Base-by-base conservation (phyloP, 331 rosid genomes). In the Stylosanthes scabra region DNA sequence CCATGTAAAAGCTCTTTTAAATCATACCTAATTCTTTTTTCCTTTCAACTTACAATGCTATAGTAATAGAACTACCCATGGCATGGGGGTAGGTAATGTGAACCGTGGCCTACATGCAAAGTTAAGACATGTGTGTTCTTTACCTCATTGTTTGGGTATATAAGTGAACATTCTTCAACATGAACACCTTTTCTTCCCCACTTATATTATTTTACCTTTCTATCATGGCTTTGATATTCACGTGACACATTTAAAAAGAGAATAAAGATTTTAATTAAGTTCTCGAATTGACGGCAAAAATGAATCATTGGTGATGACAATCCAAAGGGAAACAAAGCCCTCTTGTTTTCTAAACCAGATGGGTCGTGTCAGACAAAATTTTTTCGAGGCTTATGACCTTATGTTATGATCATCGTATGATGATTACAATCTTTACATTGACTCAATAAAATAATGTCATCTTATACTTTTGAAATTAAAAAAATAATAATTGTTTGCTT, bases 211-310 rank as follows among this genome's bases (percentile, higher is more conserved):
- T 61, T 61, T 37, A 37, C n/a, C 62, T 25, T 63, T 25, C n/a
- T 55, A 74, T 65, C 50, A 42, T 44, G 47, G 4, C 42, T 65
- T 37, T 49, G 5, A 49, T 55, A 28, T 74, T 64, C 78, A 74
- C 72, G 57, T 63, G 78, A 64, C 16, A 54, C 40, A 55, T 70
- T 25, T 9, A 68, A 37, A 9, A 49, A 31, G 5, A 31, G 5
- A 31, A 31, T 3, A 31, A 31, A 34, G 37, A 31, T 3, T 31
- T 31, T 31, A 31, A 31, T 31, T 50, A 13, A 62, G 12, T 28
- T 34, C 52, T 49, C 25, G 6, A 28, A 58, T 44, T n/a, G 46
- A 45, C 46, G n/a, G 45, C 63, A 42, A 41, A 58, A 42, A 44
- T 60, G 7, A 61, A 44, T 60, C 13, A 61, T 28, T 39, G 49